Evolutionary conservation across 768 basidiomycete species (phyloP), one percentile per base, ranked within the genome.

Genomic region (Tricholomella constricta): DNA sequence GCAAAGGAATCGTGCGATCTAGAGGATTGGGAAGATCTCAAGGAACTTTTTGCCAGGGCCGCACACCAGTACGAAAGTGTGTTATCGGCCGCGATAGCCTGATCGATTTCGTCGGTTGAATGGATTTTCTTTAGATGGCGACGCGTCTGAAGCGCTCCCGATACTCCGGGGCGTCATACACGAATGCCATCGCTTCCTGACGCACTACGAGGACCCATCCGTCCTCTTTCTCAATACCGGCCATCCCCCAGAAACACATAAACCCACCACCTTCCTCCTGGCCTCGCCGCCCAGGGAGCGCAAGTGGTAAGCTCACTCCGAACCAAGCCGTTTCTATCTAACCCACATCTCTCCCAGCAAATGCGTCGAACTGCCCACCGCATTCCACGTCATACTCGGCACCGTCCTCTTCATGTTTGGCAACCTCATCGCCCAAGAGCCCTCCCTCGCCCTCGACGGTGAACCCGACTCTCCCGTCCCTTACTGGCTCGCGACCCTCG

Each of bases 401-500:
- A 81, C 82, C 20, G 72, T 83, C 3, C 74, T 89, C 32, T 85
- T 84, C 64, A 72, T 83, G 52, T 81, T 86, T 54, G 87, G 85
- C 42, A 84, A 78, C 57, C 67, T 84, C 50, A 76, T 89, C 48
- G 77, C 77, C 5, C 78, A 78, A 53, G 74, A 82, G 40, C 68
- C 81, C 2, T 64, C 75, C 1, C 69, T 83, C 12, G 80, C 78
- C 1, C 67, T 82, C 10, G 65, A 74, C 3, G 85, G 80, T 34
- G 86, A 89, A 58, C 85, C 84, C 8, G 60, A 62, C 12, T 68
- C 62, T 2, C 73, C 82, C 11, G 70, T 73, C 4, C 74, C 79
- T 0, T 88, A 86, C 64, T 88, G 83, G 81, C 75, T 85, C 32
- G 78, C 81, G n/a, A 84, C 86, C 1, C 72, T 89, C 48, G 85